Evolutionary conservation across 805 yeast species (phyloP), one percentile per base, ranked within the genome.

Genomic region (Ogataea neopini): DNA sequence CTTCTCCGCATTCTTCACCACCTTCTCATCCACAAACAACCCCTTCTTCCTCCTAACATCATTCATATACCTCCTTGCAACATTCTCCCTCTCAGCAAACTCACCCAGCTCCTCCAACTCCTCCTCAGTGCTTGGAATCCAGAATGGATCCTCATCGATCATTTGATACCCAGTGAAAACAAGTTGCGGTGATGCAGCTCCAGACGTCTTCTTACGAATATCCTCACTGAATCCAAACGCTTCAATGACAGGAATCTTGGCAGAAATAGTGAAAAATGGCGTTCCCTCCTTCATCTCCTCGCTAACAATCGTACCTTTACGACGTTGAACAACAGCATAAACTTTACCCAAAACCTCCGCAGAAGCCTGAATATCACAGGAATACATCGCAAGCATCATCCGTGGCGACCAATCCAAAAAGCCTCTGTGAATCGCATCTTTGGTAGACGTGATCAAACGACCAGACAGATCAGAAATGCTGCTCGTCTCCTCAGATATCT

Each of bases 251-350:
- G 99, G 99, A 19, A 94, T 74, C 45, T 81, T 72, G 0, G 98
- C 96, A 15, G 77, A 81, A 47, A 94, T 81, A 23, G 87, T 87
- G 74, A 94, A 94, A 59, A 92, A 90, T 17, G 98, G 97, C 0
- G 99, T 94, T 8, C 99, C 99, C 64, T 94, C 99, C 61, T 94
- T 91, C 88, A 94, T 83, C 63, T 94, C 99, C 67, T 94, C 99
- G 3, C 90, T 80, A 2, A 85, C 77, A 47, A 94, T 87, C 43
- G 79, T 71, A 23, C 99, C 99, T 33, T 87, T 84, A 59, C 97
- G 77, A 59, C 81, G 81, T 54, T 95, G 96, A 19, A 94, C 88
- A 15, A 92, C 98, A 0, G 90, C 94, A 62, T 94, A 94, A 0
- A 94, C 98, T 63, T 88, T 89, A 36, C 99, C 99, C 44, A 94